Evolutionary conservation across 495 filamentous ascomycete species (phyloP), one percentile per base, ranked within the genome.

Genomic region (Bombardia bombarda): DNA sequence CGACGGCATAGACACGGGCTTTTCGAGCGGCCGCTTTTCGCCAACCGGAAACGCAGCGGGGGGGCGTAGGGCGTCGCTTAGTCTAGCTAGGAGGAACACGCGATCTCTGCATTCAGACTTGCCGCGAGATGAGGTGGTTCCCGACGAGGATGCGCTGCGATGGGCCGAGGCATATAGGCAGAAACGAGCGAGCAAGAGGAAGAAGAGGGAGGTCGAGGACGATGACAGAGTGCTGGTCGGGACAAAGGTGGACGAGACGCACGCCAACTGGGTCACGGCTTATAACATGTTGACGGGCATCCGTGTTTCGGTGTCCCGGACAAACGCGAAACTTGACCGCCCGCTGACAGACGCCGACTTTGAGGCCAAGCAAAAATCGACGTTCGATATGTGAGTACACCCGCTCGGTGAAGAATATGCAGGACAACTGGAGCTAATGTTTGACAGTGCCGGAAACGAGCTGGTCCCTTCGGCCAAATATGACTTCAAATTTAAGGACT

Each of bases 401-500:
- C 16, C n/a, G n/a, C n/a, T n/a, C n/a, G n/a, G n/a, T n/a, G n/a
- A n/a, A n/a, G n/a, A n/a, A n/a, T n/a, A n/a, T n/a, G n/a, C n/a
- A n/a, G n/a, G n/a, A n/a, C 19, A n/a, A 28, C 10, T 10, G 24
- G 13, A 36, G 30, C 48, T 47, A 43, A 49, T 49, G 26, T 9
- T 17, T 21, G 38, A 32, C 52, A 88, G 86, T 54, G 94, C 90
- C 46, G 92, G 92, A 41, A 95, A 95, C 63, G 92, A 99, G 65
- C 70, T 99, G 56, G 95, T 93, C 14, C 92, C 92, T 17, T 95
- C 90, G 42, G 90, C 93, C 50, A 97, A 97, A 68, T 99, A 99
- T 71, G 92, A 99, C 67, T 99, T 97, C 78, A 99, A 99, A 62
- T 99, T 99, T 70, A 99, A 99, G 64, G 92, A 99, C 64, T 99